Conservation (phyloP, 129 eudicot genomes). For the Flaveria brownii region DNA sequence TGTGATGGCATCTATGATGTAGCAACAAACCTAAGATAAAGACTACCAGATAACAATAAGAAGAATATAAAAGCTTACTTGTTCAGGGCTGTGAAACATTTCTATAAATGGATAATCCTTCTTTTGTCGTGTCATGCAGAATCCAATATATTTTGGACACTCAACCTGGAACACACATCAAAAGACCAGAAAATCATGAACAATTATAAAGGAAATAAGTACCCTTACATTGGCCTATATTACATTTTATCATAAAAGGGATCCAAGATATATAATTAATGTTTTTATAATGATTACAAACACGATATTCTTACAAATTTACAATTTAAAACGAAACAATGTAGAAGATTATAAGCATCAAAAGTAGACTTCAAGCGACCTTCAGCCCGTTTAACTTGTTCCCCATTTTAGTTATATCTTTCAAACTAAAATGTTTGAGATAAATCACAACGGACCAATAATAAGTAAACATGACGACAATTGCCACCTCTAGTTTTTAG, state of each 20-base stretch:
- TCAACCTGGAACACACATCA: constrained; percentile 65
- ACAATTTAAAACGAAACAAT: neutral
- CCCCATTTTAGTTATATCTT: neutral
- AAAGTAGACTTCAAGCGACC: neutral
- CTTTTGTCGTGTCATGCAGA: constrained; percentile 86
- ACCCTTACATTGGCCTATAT: neutral
- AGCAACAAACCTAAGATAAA: neutral
- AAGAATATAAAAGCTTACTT: constrained; percentile 49
- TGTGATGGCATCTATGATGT: neutral
- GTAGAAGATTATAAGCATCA: neutral
- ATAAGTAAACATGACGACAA: neutral
- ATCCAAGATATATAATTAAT: neutral
- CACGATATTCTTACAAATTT: neutral
- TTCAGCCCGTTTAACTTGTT: neutral
- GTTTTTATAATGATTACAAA: neutral
- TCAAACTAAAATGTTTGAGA: neutral
- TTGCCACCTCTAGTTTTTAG: neutral
- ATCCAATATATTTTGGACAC: constrained; percentile 96
- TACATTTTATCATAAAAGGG: neutral
- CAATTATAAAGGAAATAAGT: neutral
- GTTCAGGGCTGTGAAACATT: constrained; percentile 84
- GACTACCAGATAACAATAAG: neutral
- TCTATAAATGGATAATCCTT: constrained; percentile 92
- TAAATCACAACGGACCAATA: neutral
- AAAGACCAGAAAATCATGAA: constrained; percentile 1